Evolutionary conservation across 257 asterid genomes (phyloP).

Genomic region (Nicotiana paniculata): DNA sequence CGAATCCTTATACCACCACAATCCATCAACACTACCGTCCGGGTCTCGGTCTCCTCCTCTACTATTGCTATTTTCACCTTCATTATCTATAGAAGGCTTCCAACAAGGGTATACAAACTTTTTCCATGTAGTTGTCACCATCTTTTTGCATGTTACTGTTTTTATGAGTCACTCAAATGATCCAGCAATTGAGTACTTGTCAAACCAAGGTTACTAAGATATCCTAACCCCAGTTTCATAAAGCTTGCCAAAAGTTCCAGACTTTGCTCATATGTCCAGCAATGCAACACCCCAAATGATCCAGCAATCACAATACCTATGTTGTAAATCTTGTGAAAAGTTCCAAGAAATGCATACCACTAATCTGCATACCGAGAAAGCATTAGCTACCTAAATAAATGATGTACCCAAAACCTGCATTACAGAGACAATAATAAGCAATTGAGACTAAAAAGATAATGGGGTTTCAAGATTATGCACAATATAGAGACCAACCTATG

Average conservation of each 20-base stretch:
- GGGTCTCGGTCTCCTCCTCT: constrained; percentile 39
- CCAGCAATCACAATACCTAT: neutral
- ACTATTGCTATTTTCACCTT: constrained; percentile 34
- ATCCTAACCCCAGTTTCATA: constrained; percentile 17
- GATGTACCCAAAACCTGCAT: constrained; percentile 2
- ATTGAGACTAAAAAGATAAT: neutral
- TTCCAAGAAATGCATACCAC: neutral
- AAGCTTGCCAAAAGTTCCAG: constrained; percentile 27
- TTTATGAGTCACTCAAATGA: constrained; percentile 15
- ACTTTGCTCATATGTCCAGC: constrained; percentile 24
- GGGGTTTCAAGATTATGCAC: constrained; percentile 5
- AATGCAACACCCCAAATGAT: constrained; percentile 7
- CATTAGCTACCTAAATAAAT: neutral
- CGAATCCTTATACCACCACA: constrained; percentile 74
- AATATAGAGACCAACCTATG: constrained; percentile 8
- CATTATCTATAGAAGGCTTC: constrained; percentile 41
- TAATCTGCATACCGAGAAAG: neutral
- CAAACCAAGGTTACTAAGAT: constrained; percentile 16
- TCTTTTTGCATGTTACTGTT: constrained; percentile 32
- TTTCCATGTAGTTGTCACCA: constrained; percentile 64
- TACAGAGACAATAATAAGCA: neutral
- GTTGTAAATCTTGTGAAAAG: neutral
- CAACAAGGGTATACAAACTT: constrained; percentile 64
- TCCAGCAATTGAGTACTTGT: constrained; percentile 16
- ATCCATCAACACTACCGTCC: constrained; percentile 48